Evolutionary conservation across 345 rosid genomes (phyloP).

Genomic region (Kandelia obovata): DNA sequence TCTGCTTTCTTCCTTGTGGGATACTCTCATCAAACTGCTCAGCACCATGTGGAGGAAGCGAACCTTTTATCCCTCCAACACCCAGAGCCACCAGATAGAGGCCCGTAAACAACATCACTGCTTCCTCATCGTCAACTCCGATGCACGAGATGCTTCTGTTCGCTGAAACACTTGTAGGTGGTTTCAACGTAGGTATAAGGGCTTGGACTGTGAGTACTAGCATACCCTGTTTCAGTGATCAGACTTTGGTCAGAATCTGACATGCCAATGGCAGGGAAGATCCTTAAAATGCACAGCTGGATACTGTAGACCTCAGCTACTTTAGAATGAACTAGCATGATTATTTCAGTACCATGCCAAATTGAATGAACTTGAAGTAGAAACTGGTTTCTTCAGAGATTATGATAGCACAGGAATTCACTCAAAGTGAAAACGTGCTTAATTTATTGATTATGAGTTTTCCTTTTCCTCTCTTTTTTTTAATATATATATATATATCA

Average conservation of each 20-base stretch:
- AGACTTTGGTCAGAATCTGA: slow-evolving; percentile 7
- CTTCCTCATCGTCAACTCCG: slow-evolving; percentile 33
- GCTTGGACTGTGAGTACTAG: slow-evolving; percentile 55
- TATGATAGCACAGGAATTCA: too few species aligned
- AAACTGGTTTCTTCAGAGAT: too few species aligned
- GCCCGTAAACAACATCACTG: slow-evolving; percentile 58
- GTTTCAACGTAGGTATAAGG: slow-evolving; percentile 44
- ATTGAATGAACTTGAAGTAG: too few species aligned
- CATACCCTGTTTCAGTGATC: slow-evolving; percentile 42
- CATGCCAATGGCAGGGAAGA: too few species aligned
- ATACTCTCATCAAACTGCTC: slow-evolving; percentile 86
- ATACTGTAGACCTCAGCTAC: too few species aligned
- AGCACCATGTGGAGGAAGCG: slow-evolving; percentile 89
- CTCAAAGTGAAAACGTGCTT: too few species aligned
- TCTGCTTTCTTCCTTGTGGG: slow-evolving; percentile 64
- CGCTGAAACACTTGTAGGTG: slow-evolving; percentile 34
- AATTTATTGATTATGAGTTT: too few species aligned
- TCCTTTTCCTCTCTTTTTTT: too few species aligned
- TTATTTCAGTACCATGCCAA: too few species aligned
- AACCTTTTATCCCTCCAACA: slow-evolving; percentile 93
- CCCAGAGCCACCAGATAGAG: slow-evolving; percentile 84
- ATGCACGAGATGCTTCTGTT: slow-evolving; percentile 26
- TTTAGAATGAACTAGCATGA: too few species aligned
- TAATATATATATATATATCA: slow-evolving; percentile 1
- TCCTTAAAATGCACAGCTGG: too few species aligned